A percentile compares a stretch with the other conserved stretches of the same genome.
These are phyloP conservation scores for Nelumbo lutea DNA, from an alignment of 164 flowering plant species.

Conservation along the genomic window DNA sequence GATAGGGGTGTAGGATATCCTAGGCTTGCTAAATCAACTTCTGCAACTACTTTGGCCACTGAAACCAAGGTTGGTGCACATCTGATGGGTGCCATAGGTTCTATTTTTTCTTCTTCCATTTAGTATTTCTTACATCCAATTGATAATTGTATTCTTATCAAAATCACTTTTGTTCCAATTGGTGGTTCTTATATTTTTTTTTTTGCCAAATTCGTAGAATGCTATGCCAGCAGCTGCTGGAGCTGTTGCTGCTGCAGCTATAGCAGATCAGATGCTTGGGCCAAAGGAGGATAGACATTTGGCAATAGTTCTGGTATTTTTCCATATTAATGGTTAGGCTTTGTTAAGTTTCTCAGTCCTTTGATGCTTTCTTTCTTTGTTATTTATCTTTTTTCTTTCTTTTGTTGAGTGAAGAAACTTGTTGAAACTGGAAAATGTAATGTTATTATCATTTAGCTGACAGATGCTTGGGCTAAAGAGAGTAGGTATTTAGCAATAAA, in stretches of 20 bases:
- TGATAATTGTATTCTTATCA: background rate
- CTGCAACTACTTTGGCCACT: conserved; percentile 42
- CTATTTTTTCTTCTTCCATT: background rate
- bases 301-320: conserved; percentile 89
- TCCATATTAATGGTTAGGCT: background rate
- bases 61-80: conserved; percentile 64
- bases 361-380: background rate
- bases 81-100: background rate
- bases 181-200: conserved; percentile 14
- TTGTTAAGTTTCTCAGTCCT: background rate
- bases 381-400: background rate
- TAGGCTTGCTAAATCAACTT: conserved; percentile 73
- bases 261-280: conserved; percentile 99
- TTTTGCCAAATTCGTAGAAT: conserved; percentile 39
- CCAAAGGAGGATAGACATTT: conserved; percentile 93
- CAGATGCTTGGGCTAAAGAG: too few species aligned
- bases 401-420: background rate
- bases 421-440: too few species aligned
- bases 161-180: background rate
- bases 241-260: conserved; percentile 99
- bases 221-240: conserved; percentile 99
- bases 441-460: too few species aligned
- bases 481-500: too few species aligned
- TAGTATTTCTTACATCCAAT: background rate
- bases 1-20: conserved; percentile 98